A percentile compares a stretch with the other conserved stretches of the same genome.
phyloP scores from a whole-genome alignment of 345 rosid species.

The Rhodamnia rubescens region DNA sequence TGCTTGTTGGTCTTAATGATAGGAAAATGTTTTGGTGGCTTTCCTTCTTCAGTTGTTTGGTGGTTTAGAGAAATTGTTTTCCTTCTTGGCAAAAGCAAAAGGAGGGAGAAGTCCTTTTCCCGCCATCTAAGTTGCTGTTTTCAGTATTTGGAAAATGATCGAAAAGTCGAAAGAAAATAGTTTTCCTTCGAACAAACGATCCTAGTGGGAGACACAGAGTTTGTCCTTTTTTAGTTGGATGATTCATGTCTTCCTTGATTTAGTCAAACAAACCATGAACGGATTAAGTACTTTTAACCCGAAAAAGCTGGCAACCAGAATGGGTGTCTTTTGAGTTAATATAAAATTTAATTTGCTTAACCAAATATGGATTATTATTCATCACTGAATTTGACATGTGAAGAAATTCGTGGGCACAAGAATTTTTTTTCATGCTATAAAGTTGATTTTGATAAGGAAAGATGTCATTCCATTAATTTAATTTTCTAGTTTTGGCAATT shows the following conservation, averaged over 20 bases:
- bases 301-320: background rate
- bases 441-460: background rate
- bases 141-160: background rate
- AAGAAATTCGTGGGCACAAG: background rate
- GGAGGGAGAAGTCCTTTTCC: background rate
- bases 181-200: background rate
- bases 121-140: too few species aligned
- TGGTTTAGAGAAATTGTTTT: background rate
- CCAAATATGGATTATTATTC: background rate
- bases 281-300: background rate
- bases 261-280: background rate
- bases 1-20: background rate
- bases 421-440: background rate
- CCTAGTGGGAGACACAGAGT: too few species aligned
- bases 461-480: background rate
- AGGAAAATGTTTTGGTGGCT: background rate
- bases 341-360: background rate
- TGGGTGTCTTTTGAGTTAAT: background rate
- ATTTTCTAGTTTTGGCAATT: background rate
- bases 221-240: background rate
- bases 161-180: background rate
- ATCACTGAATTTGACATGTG: background rate
- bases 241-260: background rate
- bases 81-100: background rate
- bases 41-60: background rate